Conservation (phyloP, 1,139 yeast genomes). For the Lodderomyces parapsilosis region DNA sequence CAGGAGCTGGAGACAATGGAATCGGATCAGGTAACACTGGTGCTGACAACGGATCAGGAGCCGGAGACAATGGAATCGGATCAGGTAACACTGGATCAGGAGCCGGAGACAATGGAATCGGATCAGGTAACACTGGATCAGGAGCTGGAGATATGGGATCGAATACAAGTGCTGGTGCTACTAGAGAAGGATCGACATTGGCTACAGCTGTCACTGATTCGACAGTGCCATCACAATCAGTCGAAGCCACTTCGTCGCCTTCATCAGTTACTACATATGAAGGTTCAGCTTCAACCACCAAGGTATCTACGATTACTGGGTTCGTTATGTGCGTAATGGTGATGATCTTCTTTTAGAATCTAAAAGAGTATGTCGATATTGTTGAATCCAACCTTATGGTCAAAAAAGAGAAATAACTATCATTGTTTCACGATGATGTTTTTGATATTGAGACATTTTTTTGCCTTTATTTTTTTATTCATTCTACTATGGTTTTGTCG, state of each 20-base stretch:
- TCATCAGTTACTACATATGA: neutral
- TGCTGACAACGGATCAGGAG: neutral
- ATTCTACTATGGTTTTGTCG: neutral
- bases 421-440: neutral
- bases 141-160: neutral
- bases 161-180: too few species aligned
- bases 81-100: neutral
- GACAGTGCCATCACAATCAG: neutral
- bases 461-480: neutral
- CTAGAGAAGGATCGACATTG: too few species aligned
- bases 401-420: too few species aligned
- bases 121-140: neutral
- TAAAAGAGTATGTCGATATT: neutral
- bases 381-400: too few species aligned
- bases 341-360: neutral
- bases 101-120: neutral
- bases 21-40: neutral
- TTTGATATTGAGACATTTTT: neutral
- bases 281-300: slow-evolving; percentile 1
- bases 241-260: neutral
- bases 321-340: neutral
- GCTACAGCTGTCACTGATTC: too few species aligned
- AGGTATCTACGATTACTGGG: neutral
- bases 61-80: neutral
- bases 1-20: neutral